Percentiles rank a stretch among this genome's conserved stretches.
Evolutionary conservation across 352 stramenopile genomes (phyloP).

Genomic region (Pythium sp.): DNA sequence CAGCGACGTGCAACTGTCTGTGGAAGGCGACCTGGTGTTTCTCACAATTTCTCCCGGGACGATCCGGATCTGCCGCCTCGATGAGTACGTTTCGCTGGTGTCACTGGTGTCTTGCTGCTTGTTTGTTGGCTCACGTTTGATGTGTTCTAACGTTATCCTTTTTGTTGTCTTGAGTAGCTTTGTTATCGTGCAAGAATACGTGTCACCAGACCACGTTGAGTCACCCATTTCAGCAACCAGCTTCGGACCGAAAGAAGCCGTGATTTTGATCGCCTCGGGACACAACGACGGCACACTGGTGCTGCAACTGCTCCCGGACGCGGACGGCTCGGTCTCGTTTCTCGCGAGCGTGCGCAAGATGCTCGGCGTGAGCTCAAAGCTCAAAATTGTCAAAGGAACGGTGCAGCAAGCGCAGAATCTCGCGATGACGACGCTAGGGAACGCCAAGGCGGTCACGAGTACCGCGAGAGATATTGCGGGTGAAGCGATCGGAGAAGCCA

Average conservation of each 20-base stretch:
- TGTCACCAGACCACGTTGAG: constrained; percentile 21
- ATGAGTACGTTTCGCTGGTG: constrained; percentile 57
- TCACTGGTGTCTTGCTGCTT: background rate
- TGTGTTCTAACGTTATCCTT: background rate
- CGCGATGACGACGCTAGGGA: constrained; percentile 77
- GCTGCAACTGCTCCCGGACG: constrained; percentile 78
- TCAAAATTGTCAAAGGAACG: constrained; percentile 86
- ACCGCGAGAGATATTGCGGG: constrained; percentile 83
- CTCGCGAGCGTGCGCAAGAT: constrained; percentile 67
- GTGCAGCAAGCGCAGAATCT: constrained; percentile 87
- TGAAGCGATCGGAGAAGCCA: constrained; percentile 79
- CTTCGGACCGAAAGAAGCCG: constrained; percentile 74
- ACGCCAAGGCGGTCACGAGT: constrained; percentile 77
- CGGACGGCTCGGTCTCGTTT: constrained; percentile 74
- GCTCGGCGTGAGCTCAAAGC: constrained; percentile 73
- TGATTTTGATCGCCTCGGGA: constrained; percentile 68
- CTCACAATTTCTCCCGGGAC: constrained; percentile 44
- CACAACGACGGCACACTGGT: constrained; percentile 73
- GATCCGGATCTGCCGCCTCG: constrained; percentile 68
- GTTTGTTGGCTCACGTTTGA: background rate
- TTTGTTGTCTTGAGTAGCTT: constrained; percentile 41
- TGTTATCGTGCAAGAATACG: constrained; percentile 73
- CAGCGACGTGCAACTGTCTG: constrained; percentile 48
- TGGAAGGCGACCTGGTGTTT: constrained; percentile 73
- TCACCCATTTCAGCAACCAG: constrained; percentile 55